These are phyloP conservation scores for Cutaneotrichosporon curvatum DNA, from an alignment of 1,284 basidiomycete genomes.

Conservation along the genomic window DNA sequence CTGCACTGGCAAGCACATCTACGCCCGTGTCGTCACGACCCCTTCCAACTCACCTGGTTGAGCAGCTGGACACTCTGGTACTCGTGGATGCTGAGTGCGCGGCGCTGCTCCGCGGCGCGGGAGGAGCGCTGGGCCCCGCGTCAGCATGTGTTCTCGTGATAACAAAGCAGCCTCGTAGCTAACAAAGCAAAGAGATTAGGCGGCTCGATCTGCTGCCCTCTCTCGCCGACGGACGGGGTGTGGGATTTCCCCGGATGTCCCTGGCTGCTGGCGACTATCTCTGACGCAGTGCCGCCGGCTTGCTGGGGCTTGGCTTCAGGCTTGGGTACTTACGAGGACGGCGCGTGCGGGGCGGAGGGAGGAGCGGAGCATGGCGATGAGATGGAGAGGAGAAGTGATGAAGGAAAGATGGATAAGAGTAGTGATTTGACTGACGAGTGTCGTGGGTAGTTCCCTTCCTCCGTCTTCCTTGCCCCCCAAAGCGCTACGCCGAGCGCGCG, in stretches of 20 bases:
- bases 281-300: conserved; percentile 5
- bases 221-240: no score
- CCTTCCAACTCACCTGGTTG: conserved; percentile 59
- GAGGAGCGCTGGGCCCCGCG: conserved; percentile 7
- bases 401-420: background rate
- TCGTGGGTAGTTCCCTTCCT: no score
- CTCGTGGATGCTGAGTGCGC: conserved; percentile 96
- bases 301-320: background rate
- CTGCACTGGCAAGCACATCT: background rate
- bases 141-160: conserved; percentile 2
- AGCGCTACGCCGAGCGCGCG: no score
- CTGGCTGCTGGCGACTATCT: background rate
- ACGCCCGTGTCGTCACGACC: background rate
- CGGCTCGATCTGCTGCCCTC: background rate
- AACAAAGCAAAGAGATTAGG: background rate
- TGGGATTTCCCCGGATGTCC: conserved; percentile 3
- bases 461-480: no score
- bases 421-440: no score
- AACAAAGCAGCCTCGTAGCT: no score
- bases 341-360: conserved; percentile 14
- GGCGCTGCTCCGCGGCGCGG: conserved; percentile 33
- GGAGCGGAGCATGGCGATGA: conserved; percentile 16
- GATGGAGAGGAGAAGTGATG: background rate
- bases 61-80: conserved; percentile 93
- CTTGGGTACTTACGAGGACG: background rate